Percentiles rank a stretch among this genome's conserved stretches.
Conservation (phyloP, 495 filamentous ascomycete species). For the Xylaria cubensis region DNA sequence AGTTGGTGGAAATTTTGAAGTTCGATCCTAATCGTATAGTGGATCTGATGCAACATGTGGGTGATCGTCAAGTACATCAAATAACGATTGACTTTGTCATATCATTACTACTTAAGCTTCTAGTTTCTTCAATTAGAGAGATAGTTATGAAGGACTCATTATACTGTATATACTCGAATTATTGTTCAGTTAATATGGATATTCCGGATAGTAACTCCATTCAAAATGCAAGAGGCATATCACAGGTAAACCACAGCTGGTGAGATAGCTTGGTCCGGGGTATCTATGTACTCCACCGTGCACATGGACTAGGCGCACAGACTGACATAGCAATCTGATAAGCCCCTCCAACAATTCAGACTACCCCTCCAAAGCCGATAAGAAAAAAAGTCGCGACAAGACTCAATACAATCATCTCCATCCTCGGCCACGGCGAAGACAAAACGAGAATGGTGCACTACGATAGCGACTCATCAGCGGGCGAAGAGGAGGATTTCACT, state of each 20-base stretch:
- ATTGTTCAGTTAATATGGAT: background rate
- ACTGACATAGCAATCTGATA: background rate
- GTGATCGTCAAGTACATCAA: background rate
- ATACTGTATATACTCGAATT: background rate
- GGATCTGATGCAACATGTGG: background rate
- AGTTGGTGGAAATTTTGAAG: background rate
- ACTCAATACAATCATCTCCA: background rate
- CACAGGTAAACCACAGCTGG: background rate
- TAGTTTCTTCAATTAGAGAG: background rate
- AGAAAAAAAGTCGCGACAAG: conserved; percentile 29
- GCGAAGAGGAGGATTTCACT: conserved; percentile 73
- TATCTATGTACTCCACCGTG: background rate
- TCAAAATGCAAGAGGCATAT: background rate
- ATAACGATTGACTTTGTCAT: background rate
- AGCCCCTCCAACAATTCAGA: conserved; percentile 28
- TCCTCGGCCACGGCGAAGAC: background rate
- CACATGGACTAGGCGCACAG: background rate
- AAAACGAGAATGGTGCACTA: conserved; percentile 73
- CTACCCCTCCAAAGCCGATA: conserved; percentile 36
- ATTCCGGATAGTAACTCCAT: too few relatives aligned
- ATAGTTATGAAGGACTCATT: background rate
- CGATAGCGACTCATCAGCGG: conserved; percentile 82
- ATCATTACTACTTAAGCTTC: background rate
- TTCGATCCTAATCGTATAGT: background rate
- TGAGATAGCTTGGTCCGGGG: too few relatives aligned